These are phyloP conservation scores for barley (Hordeum vulgare) DNA, from an alignment of 176 grass and related monocot species.

Conservation along the genomic window DNA sequence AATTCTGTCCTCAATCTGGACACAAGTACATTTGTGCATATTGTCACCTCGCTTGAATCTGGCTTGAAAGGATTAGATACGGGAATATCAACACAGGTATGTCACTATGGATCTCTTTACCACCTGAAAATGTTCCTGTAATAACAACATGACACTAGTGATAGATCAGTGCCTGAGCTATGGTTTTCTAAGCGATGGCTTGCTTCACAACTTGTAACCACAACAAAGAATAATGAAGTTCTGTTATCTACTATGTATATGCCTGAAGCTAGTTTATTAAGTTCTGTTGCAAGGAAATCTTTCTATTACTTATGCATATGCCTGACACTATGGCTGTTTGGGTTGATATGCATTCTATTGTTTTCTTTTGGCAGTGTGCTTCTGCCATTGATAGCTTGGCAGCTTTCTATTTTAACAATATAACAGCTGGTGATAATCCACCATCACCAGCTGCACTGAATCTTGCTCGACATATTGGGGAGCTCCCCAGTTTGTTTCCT, in stretches of 20 bases:
- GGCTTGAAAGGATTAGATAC: conserved; percentile 97
- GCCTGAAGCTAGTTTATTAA: neutral
- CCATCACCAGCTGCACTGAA: conserved; percentile 83
- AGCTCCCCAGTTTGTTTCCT: conserved; percentile 86
- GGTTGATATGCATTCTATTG: neutral
- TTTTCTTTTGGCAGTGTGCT: conserved; percentile 68
- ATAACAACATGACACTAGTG: neutral
- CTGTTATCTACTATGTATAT: conserved; percentile 3
- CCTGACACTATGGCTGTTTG: neutral
- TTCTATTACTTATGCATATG: neutral
- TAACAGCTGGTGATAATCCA: conserved; percentile 63
- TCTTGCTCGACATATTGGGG: conserved; percentile 80
- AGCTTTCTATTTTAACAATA: conserved; percentile 94
- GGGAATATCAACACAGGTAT: conserved; percentile 95
- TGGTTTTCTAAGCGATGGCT: neutral
- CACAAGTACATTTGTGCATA: conserved; percentile 91
- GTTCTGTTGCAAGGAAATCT: neutral
- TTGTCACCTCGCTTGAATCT: conserved; percentile 89
- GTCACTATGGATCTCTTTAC: neutral
- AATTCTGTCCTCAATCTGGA: conserved; percentile 89
- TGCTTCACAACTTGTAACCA: neutral
- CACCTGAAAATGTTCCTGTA: conserved; percentile 9
- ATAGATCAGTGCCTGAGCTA: neutral
- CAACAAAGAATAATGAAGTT: neutral
- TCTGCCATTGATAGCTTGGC: conserved; percentile 92